Evolutionary conservation across 1,284 basidiomycete genomes (phyloP), one percentile per base, ranked within the genome.

Genomic region (Boletellus dicymbophilus): DNA sequence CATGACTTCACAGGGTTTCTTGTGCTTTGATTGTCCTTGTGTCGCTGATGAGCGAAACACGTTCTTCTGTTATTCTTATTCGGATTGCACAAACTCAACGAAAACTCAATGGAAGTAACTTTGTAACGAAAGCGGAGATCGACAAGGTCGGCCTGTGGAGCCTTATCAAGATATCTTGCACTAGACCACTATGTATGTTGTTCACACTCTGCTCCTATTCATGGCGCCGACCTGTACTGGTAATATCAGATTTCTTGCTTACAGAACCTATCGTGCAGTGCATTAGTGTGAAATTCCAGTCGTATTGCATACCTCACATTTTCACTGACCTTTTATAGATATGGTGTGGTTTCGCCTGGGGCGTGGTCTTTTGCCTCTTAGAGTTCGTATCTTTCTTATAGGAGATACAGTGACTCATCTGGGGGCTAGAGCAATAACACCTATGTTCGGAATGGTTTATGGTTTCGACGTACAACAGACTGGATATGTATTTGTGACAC

Each of bases 301-400:
- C 15, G 64, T 18, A 8, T 30, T 33, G 39, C 11, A 23, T 37
- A 26, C 31, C 26, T 21, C n/a, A 2, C 26, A 16, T 20, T 18
- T 27, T 23, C 13, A 37, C 13, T 48, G 18, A 60, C 18, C 16
- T 50, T 33, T 10, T 49, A 9, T 57, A 88, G 84, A 54, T 90
- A 16, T 93, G 89, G 90, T 71, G 84, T 42, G 86, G 85, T 1
- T 84, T 89, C 51, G 79, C 79, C 1, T 93, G 90, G 90, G 90
- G 90, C 0, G 78, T 93, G 12, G 67, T 88, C 41, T 93, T 83
- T 62, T 81, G 79, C 51, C 69, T 90, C 51, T 72, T 92, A 26
- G 81, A 84, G 76, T 87, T 55, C 12, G 78, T 69, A 11, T 16
- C 16, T 40, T n/a, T n/a, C 7, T 25, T 15, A 16, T 16, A 30